These are phyloP conservation scores for Gardenia jasminoides DNA, from an alignment of 257 asterid species.

Conservation along the genomic window DNA sequence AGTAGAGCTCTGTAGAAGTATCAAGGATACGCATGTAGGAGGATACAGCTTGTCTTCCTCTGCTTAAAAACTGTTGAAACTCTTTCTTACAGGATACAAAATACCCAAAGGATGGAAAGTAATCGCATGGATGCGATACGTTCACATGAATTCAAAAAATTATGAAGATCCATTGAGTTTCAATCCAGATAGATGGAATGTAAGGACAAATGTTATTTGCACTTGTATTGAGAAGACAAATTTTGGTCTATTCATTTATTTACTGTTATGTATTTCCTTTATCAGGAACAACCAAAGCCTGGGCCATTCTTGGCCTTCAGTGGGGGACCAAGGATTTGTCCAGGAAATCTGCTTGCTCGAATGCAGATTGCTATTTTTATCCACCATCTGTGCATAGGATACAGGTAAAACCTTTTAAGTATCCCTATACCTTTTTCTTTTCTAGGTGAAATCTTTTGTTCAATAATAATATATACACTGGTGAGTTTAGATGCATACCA, in stretches of 20 bases:
- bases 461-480: too few species aligned
- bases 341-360: slow-evolving; percentile 66
- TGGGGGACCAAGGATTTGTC: slow-evolving; percentile 55
- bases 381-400: slow-evolving; percentile 51
- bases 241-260: background rate
- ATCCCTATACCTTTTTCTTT: too few species aligned
- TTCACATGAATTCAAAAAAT: slow-evolving; percentile 48
- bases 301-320: slow-evolving; percentile 60
- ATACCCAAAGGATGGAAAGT: slow-evolving; percentile 68
- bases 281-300: slow-evolving; percentile 37
- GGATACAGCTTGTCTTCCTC: background rate
- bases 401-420: slow-evolving; percentile 30
- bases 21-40: background rate
- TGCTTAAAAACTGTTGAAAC: background rate
- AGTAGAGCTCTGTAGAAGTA: too few species aligned
- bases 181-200: slow-evolving; percentile 67
- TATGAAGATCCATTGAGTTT: slow-evolving; percentile 56
- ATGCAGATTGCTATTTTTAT: slow-evolving; percentile 43
- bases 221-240: background rate
- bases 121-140: slow-evolving; percentile 52
- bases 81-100: slow-evolving; percentile 40
- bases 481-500: too few species aligned
- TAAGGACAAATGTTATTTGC: slow-evolving; percentile 18
- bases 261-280: background rate
- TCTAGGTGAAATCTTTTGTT: too few species aligned